phyloP scores from a whole-genome alignment of 208 protist species.

The Phytomonas francai region DNA sequence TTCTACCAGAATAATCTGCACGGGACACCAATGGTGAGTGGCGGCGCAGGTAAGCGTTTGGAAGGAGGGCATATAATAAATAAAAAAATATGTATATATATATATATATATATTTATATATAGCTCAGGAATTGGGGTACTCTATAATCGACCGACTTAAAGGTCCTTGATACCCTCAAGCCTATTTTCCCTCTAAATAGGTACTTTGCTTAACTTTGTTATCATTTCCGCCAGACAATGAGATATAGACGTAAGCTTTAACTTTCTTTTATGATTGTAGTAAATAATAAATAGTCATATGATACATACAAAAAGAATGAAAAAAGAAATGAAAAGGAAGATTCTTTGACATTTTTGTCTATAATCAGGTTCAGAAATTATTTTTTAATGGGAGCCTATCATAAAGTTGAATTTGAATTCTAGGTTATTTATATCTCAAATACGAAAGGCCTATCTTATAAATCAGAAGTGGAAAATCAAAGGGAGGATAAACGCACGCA shows the following conservation, averaged over 20 bases:
- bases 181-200: no score
- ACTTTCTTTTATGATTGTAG: neutral
- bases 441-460: neutral
- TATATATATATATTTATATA: neutral
- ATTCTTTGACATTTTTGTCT: slow-evolving; percentile 5
- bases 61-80: neutral
- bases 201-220: slow-evolving; percentile 4
- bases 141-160: no score
- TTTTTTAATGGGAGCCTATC: slow-evolving; percentile 11
- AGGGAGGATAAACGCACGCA: slow-evolving; percentile 9
- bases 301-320: slow-evolving; percentile 2
- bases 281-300: slow-evolving; percentile 2
- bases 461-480: slow-evolving; percentile 12
- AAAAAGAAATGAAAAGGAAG: neutral
- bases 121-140: no score
- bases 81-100: slow-evolving; percentile 2
- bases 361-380: slow-evolving; percentile 8
- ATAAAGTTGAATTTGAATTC: slow-evolving; percentile 7
- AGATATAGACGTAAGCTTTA: slow-evolving; percentile 1
- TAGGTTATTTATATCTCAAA: slow-evolving; percentile 2
- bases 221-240: neutral
- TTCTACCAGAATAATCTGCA: no score
- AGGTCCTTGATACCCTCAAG: no score
- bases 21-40: no score
- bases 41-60: neutral